Base-by-base conservation (phyloP, 2,329 filamentous ascomycete species). In the Hymenoscyphus albidus region DNA sequence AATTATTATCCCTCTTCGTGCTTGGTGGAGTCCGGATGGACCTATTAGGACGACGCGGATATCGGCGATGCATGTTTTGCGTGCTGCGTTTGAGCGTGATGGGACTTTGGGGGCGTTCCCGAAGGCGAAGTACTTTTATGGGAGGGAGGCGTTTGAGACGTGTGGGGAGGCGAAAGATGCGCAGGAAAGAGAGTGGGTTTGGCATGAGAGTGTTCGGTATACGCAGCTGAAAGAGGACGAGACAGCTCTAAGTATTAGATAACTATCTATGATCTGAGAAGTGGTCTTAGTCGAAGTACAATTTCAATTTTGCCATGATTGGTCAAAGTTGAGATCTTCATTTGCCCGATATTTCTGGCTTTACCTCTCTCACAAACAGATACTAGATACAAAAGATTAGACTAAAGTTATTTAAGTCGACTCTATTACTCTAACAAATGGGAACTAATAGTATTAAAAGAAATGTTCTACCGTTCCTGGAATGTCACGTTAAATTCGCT, bases 51-150 rank as follows among this genome's bases (percentile, higher is more conserved):
- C 76, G 2, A 2, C 69, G 38, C 68, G 68, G 68, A 77, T 76
- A 70, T 77, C 76, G 40, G 77, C 76, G 3, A 68, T 58, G 6
- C 75, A 79, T 67, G 69, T 72, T 38, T 51, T 77, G 27, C 65
- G 68, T 4, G 73, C 77, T 27, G 74, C 72, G 56, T 77, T 78
- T 60, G 70, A 76, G 22, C 64, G 69, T 31, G 32, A 57, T 10
- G 54, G 14, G 12, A 62, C 65, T 13, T 68, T 72, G 0, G 73
- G 72, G 5, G 67, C 69, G 35, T 16, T 32, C 13, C 27, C 72
- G 10, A 74, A 73, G 63, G 63, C 22, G 56, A 76, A 32, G 12
- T 78, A 79, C 64, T 66, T 78, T 18, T 74, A 78, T 61, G 77
- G 77, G 5, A 71, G 70, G 42, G 74, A 75, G 5, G 69, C 71